Base-by-base conservation (phyloP, 192 early-diverging fungal genomes). In the Coemansia asiatica region DNA sequence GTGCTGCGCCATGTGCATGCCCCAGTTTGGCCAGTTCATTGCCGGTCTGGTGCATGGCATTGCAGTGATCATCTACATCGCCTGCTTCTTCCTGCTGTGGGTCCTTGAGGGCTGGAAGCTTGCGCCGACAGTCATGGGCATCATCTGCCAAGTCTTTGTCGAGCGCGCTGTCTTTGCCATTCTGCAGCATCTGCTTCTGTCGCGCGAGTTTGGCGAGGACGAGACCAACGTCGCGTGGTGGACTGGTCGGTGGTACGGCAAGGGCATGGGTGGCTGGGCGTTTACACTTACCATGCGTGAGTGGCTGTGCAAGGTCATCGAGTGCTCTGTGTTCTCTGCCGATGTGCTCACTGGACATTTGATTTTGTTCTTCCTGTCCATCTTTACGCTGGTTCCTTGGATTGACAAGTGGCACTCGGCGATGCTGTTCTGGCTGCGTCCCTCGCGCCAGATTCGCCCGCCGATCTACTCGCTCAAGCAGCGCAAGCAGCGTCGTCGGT, bases 161-260 rank as follows among this genome's bases (percentile, higher is more conserved):
- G 88, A 91, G 72, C 84, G 88, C 5, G 87, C 88, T 38, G 63
- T 89, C 23, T 87, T 91, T 77, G 89, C 88, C 40, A 61, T 89
- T n/a, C 58, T 91, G 58, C 85, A 87, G 61, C 79, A 85, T 23
- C 59, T 90, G 38, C 87, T 89, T 67, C 73, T 94, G 60, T 87
- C 92, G 54, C 85, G 92, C 46, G 92, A 94, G 79, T 88, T 92
- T 83, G 90, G 90, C 63, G 87, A 90, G 71, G 90, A 92, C 71
- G 89, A 89, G 76, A 83, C 89, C 19, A 94, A 94, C 67, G 82
- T 88, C 48, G 92, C 90, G 21, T 94, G 92, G 92, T 94, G 92
- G 92, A 91, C 90, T 7, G 92, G 92, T 19, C 85, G 87, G 60
- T 94, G 92, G 90, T 85, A 90, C 38, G 88, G 89, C 31, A 86